Conservation (phyloP, 257 asterid species). For the Striga asiatica region DNA sequence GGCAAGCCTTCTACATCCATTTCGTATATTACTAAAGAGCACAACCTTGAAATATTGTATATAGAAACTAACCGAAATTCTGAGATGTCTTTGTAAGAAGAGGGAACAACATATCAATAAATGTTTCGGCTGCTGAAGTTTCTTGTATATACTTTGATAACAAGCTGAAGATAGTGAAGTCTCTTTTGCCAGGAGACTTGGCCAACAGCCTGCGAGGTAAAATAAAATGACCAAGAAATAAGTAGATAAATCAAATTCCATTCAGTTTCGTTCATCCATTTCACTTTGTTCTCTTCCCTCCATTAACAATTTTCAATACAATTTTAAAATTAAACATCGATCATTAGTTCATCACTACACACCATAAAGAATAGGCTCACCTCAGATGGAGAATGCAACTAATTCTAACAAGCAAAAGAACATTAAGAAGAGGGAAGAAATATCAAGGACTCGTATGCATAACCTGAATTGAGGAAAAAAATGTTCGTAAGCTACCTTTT, state of each 20-base stretch:
- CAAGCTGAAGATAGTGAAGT: slow-evolving; percentile 51
- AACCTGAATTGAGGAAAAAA: background rate
- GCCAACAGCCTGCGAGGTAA: slow-evolving; percentile 34
- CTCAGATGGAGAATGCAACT: background rate
- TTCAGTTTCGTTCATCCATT: too few relatives aligned
- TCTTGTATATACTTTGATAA: slow-evolving; percentile 57
- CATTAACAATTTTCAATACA: too few relatives aligned
- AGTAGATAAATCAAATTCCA: too few relatives aligned
- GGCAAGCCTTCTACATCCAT: too few relatives aligned
- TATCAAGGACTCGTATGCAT: background rate
- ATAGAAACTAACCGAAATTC: slow-evolving; percentile 48
- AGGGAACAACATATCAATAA: slow-evolving; percentile 73
- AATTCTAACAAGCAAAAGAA: background rate
- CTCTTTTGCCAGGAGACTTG: slow-evolving; percentile 53
- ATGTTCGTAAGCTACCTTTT: slow-evolving; percentile 40
- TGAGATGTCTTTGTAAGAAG: slow-evolving; percentile 48
- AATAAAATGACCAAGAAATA: slow-evolving; percentile 10
- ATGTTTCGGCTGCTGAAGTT: slow-evolving; percentile 47
- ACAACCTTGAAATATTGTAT: background rate
- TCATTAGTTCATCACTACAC: too few relatives aligned
- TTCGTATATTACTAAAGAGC: background rate
- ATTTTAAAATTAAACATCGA: too few relatives aligned
- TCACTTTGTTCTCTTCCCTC: too few relatives aligned
- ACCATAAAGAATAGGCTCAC: too few relatives aligned
- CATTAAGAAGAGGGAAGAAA: background rate